Evolutionary conservation across 441 rosid species (phyloP).

Genomic region (Adansonia grandidieri): DNA sequence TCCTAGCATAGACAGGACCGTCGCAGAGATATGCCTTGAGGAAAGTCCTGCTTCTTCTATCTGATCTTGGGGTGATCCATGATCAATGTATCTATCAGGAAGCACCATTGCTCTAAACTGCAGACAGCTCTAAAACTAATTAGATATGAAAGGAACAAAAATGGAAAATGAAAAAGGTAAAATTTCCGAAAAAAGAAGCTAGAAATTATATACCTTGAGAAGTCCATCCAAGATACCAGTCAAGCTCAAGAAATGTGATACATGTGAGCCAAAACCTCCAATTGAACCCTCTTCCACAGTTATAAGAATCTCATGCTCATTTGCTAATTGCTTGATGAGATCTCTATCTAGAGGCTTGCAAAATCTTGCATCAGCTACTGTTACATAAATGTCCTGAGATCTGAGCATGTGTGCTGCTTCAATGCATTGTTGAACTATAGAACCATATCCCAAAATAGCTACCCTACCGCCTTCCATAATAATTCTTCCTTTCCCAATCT

Average conservation of each 20-base stretch:
- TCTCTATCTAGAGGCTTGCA: slow-evolving; percentile 75
- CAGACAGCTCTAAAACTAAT: slow-evolving; percentile 18
- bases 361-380: slow-evolving; percentile 77
- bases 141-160: slow-evolving; percentile 20
- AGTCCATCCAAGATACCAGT: slow-evolving; percentile 65
- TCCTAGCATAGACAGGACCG: slow-evolving; percentile 65
- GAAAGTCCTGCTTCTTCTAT: slow-evolving; percentile 66
- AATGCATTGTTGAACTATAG: slow-evolving; percentile 62
- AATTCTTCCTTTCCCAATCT: slow-evolving; percentile 78
- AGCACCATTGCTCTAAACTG: slow-evolving; percentile 76
- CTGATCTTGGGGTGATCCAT: slow-evolving; percentile 66
- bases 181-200: neutral
- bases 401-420: slow-evolving; percentile 55
- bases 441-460: slow-evolving; percentile 70
- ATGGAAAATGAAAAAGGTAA: neutral
- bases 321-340: slow-evolving; percentile 57
- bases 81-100: slow-evolving; percentile 76
- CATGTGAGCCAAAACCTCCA: slow-evolving; percentile 75
- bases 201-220: slow-evolving; percentile 51
- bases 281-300: slow-evolving; percentile 73
- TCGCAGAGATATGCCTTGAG: slow-evolving; percentile 59
- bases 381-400: slow-evolving; percentile 41
- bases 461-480: slow-evolving; percentile 63
- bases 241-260: slow-evolving; percentile 61
- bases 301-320: slow-evolving; percentile 61